These are phyloP conservation scores for Nothophoma quercina DNA, from an alignment of 2,329 filamentous ascomycete genomes.

Conservation along the genomic window DNA sequence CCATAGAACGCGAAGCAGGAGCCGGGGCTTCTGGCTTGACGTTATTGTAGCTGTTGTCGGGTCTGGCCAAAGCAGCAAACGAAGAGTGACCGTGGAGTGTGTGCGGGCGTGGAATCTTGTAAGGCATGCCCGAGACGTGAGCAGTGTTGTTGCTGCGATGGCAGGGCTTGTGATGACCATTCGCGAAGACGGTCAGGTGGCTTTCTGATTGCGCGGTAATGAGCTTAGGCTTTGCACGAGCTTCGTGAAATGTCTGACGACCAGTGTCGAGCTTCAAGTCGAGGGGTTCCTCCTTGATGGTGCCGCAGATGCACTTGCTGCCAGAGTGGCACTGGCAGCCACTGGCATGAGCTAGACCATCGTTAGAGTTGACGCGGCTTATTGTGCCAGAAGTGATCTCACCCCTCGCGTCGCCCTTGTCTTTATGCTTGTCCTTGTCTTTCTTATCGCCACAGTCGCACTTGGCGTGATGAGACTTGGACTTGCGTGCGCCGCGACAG, in stretches of 20 bases:
- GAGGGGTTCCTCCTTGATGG: constrained; percentile 63
- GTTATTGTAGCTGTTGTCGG: constrained; percentile 32
- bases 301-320: constrained; percentile 66
- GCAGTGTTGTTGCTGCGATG: constrained; percentile 71
- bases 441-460: constrained; percentile 97
- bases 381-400: constrained; percentile 44
- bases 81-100: constrained; percentile 45
- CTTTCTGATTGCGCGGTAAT: constrained; percentile 66
- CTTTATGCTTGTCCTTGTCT: constrained; percentile 63
- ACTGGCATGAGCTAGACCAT: constrained; percentile 47
- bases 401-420: constrained; percentile 53
- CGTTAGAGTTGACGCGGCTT: constrained; percentile 41
- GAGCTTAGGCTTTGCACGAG: constrained; percentile 64
- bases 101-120: constrained; percentile 63
- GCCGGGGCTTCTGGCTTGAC: constrained; percentile 29
- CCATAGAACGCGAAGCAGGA: constrained; percentile 40
- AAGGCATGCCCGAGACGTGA: constrained; percentile 68
- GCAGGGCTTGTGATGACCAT: constrained; percentile 70
- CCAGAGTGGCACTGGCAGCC: constrained; percentile 65
- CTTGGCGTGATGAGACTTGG: constrained; percentile 90
- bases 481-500: constrained; percentile 95
- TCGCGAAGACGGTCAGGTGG: constrained; percentile 67
- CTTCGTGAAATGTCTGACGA: constrained; percentile 54
- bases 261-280: constrained; percentile 55
- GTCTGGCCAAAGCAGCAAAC: constrained; percentile 37